Evolutionary conservation across 1,284 basidiomycete species (phyloP).

Genomic region (Polyporus tsugae): DNA sequence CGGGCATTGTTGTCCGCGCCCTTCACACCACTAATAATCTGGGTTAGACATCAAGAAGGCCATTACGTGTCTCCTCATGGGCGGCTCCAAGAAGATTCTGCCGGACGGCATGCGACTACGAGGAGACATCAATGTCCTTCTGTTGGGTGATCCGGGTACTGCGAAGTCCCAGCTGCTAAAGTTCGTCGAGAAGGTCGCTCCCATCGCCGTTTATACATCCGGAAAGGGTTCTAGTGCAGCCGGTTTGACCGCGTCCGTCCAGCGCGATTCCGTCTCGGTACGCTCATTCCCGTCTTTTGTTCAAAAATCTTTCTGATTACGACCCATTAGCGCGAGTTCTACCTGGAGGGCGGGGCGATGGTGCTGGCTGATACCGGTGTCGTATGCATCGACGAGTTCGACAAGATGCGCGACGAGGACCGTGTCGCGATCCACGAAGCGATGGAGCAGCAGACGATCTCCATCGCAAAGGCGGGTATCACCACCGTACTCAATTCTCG

Average conservation of each 20-base stretch:
- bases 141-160: slow-evolving; percentile 97
- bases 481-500: slow-evolving; percentile 98
- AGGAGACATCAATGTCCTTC: slow-evolving; percentile 97
- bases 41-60: slow-evolving; percentile 95
- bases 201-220: slow-evolving; percentile 97
- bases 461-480: slow-evolving; percentile 99
- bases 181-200: slow-evolving; percentile 98
- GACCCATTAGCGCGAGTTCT: slow-evolving; percentile 87
- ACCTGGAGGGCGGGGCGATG: slow-evolving; percentile 99
- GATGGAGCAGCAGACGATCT: slow-evolving; percentile 99
- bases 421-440: slow-evolving; percentile 99
- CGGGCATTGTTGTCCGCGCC: not conserved
- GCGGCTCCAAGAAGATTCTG: slow-evolving; percentile 97
- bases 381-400: slow-evolving; percentile 99
- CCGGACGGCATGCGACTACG: slow-evolving; percentile 98
- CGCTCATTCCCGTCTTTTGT: slow-evolving; percentile 39
- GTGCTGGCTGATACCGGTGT: slow-evolving; percentile 98
- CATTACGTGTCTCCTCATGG: slow-evolving; percentile 93
- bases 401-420: slow-evolving; percentile 99
- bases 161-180: slow-evolving; percentile 98
- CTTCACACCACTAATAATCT: not conserved
- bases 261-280: slow-evolving; percentile 91
- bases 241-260: slow-evolving; percentile 97
- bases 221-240: slow-evolving; percentile 98
- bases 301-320: not conserved